Evolutionary conservation across 2,329 filamentous ascomycete genomes (phyloP).

Genomic region (Neonectria coccinea): DNA sequence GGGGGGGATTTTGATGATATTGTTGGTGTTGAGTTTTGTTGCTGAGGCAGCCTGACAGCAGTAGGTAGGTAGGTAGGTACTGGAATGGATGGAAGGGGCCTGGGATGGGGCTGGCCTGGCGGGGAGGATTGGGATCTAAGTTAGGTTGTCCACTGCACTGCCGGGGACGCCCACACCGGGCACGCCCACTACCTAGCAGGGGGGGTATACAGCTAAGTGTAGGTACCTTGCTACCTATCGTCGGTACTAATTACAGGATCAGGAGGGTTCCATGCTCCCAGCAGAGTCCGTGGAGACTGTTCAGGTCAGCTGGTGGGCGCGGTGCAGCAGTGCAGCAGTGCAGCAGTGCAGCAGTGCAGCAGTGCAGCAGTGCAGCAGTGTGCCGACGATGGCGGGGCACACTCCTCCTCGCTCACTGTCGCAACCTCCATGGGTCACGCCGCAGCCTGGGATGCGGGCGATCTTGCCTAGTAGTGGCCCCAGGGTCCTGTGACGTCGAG

Average conservation of each 20-base stretch:
- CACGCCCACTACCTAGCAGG: neutral
- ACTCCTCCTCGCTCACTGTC: no score
- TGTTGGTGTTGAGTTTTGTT: slow-evolving; percentile 7
- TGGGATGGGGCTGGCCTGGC: neutral
- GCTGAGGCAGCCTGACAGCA: neutral
- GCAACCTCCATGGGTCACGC: neutral
- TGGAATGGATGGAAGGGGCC: slow-evolving; percentile 6
- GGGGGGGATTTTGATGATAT: slow-evolving; percentile 3
- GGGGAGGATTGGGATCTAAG: neutral
- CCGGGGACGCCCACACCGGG: neutral
- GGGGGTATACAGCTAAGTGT: no score
- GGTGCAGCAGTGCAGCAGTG: no score
- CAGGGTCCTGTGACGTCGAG: slow-evolving; percentile 16
- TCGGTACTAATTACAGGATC: neutral
- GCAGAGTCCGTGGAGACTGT: neutral
- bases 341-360: neutral
- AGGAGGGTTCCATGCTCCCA: no score
- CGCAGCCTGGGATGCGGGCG: neutral
- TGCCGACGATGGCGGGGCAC: slow-evolving; percentile 8
- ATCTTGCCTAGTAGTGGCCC: neutral
- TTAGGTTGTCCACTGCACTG: neutral
- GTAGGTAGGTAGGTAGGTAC: neutral
- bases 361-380: neutral
- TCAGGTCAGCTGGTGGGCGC: neutral
- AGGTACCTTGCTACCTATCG: neutral